phyloP scores from a whole-genome alignment of 129 eudicot genomes.

The Glebionis coronaria region DNA sequence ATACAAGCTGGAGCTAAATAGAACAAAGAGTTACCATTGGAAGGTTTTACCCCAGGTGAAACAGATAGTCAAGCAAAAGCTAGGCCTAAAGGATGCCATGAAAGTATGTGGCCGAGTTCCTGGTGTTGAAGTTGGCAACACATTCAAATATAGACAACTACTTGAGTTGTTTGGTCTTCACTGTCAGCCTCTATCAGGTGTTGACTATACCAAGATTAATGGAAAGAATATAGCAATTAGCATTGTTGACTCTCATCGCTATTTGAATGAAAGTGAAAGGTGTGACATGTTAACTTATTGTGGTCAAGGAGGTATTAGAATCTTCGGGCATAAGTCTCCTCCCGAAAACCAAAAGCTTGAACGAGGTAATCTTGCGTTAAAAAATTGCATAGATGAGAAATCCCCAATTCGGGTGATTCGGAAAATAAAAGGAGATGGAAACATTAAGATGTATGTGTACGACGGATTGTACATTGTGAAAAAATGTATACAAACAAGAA shows the following conservation, averaged over 20 bases:
- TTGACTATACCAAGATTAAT: conserved; percentile 36
- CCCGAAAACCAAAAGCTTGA: conserved; percentile 35
- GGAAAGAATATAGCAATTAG: conserved; percentile 51
- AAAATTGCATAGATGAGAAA: conserved; percentile 31
- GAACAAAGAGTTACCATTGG: too few relatives aligned
- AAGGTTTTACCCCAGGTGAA: too few relatives aligned
- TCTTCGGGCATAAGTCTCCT: not conserved
- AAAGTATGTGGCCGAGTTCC: too few relatives aligned
- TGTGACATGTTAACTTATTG: conserved; percentile 34
- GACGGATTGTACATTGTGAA: conserved; percentile 32
- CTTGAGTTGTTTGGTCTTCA: conserved; percentile 43
- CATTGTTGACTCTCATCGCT: conserved; percentile 49
- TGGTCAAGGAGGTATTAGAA: conserved; percentile 53
- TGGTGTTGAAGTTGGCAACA: too few relatives aligned
- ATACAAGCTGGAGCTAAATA: too few relatives aligned
- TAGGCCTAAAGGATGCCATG: too few relatives aligned
- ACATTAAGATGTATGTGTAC: conserved; percentile 17
- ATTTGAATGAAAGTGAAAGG: conserved; percentile 28
- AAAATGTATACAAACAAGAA: conserved; percentile 30
- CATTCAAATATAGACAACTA: too few relatives aligned
- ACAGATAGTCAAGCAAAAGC: too few relatives aligned
- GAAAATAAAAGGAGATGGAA: not conserved
- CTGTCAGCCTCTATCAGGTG: conserved; percentile 32
- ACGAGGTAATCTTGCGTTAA: conserved; percentile 43
- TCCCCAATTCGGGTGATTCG: conserved; percentile 34